Percentiles rank a stretch among this genome's conserved stretches.
Conservation (phyloP, 768 basidiomycete species). For the Amanita subjunquillea region DNA sequence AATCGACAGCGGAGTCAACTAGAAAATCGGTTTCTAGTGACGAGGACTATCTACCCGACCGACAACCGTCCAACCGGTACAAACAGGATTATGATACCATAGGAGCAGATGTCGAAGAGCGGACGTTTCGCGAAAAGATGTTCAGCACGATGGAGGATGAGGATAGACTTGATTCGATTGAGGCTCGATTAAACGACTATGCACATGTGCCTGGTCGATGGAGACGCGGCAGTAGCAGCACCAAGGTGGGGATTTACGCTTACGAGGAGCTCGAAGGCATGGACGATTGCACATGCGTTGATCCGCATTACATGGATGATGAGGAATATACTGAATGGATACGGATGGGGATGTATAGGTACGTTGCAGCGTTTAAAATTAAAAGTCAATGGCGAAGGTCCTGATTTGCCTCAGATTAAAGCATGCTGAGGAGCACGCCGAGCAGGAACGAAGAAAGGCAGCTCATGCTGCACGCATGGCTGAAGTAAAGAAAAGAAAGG, state of each 20-base stretch:
- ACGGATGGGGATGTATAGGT: conserved; percentile 79
- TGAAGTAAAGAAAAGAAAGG: conserved; percentile 41
- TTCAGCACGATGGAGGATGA: conserved; percentile 66
- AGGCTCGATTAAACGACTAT: conserved; percentile 57
- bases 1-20: conserved; percentile 8
- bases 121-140: conserved; percentile 62
- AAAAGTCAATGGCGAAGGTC: background rate
- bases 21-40: conserved; percentile 43
- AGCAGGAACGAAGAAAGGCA: conserved; percentile 46
- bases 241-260: conserved; percentile 13
- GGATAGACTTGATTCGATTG: conserved; percentile 51
- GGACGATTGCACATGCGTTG: conserved; percentile 32
- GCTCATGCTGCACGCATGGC: conserved; percentile 41
- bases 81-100: conserved; percentile 38
- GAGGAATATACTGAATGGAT: conserved; percentile 88
- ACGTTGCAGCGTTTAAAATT: conserved; percentile 11
- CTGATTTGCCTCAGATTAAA: conserved; percentile 37
- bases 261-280: conserved; percentile 16
- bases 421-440: conserved; percentile 57
- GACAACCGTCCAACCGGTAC: conserved; percentile 12
- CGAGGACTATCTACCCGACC: conserved; percentile 19
- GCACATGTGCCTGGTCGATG: conserved; percentile 68
- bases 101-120: conserved; percentile 49
- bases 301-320: conserved; percentile 56
- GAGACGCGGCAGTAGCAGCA: conserved; percentile 22